phyloP scores from a whole-genome alignment of 345 rosid species.

The Dovyalis caffra region DNA sequence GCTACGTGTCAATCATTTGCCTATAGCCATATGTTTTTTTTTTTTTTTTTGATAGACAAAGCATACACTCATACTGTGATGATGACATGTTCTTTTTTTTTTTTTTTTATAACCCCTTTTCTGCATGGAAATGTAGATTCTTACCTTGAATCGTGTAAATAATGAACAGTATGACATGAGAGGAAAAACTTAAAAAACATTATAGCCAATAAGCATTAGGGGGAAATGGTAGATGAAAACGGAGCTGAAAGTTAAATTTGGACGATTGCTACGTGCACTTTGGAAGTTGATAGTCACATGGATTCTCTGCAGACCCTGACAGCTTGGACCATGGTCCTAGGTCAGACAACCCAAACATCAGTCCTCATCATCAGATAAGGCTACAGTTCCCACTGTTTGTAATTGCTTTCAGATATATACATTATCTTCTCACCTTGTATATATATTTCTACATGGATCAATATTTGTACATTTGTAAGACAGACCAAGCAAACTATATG shows the following conservation, averaged over 20 bases:
- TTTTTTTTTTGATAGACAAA: not conserved
- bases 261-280: conserved; percentile 13
- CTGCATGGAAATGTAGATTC: not conserved
- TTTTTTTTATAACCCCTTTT: too few relatives aligned
- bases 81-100: not conserved
- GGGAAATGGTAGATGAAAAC: too few relatives aligned
- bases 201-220: not conserved
- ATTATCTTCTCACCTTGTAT: not conserved
- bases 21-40: not conserved
- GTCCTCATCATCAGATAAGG: conserved; percentile 27
- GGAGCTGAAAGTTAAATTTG: not conserved
- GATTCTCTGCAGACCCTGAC: conserved; percentile 31
- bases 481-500: not conserved
- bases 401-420: not conserved
- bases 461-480: not conserved
- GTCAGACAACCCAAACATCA: conserved; percentile 7
- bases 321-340: conserved; percentile 29
- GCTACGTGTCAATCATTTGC: not conserved
- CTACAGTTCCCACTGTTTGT: conserved; percentile 16
- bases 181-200: conserved; percentile 1
- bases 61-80: not conserved
- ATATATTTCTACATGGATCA: not conserved
- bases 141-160: not conserved
- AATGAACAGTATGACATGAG: not conserved
- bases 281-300: conserved; percentile 37